Percentiles rank a stretch among this genome's conserved stretches.
phyloP scores from a whole-genome alignment of 2,329 filamentous ascomycete genomes.

The Penicillium sp. region DNA sequence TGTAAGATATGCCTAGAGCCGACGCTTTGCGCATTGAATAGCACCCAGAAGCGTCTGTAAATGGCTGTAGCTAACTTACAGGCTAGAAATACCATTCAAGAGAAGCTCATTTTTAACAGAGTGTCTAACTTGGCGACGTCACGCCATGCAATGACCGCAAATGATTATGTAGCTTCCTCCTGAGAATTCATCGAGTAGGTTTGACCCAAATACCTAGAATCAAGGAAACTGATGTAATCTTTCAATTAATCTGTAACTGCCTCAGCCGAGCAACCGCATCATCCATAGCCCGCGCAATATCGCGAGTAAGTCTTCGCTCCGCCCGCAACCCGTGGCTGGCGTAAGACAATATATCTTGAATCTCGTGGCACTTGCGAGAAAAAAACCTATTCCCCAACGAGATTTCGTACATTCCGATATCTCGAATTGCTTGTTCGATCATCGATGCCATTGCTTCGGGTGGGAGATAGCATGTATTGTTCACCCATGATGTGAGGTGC shows the following conservation, averaged over 20 bases:
- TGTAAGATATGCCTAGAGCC: too few species aligned
- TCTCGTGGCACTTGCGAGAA: not conserved
- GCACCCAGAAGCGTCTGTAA: too few species aligned
- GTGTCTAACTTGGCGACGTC: too few species aligned
- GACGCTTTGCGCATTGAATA: too few species aligned
- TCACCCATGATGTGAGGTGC: not conserved
- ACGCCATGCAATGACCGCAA: too few species aligned
- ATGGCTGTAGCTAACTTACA: too few species aligned
- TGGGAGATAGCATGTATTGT: not conserved
- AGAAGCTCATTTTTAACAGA: too few species aligned
- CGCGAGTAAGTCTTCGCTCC: not conserved
- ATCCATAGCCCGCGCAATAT: not conserved
- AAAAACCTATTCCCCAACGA: not conserved
- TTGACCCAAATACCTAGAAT: not conserved
- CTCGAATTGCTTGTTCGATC: not conserved
- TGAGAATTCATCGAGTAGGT: too few species aligned
- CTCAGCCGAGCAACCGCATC: not conserved
- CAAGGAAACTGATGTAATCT: not conserved
- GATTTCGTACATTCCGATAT: not conserved
- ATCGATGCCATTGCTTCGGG: not conserved
- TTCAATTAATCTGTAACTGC: not conserved
- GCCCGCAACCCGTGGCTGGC: not conserved
- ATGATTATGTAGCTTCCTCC: too few species aligned
- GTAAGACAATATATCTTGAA: not conserved
- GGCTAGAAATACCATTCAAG: too few species aligned